These are phyloP conservation scores for Tolypocladium capitatum DNA, from an alignment of 2,329 filamentous ascomycete genomes.

Conservation along the genomic window DNA sequence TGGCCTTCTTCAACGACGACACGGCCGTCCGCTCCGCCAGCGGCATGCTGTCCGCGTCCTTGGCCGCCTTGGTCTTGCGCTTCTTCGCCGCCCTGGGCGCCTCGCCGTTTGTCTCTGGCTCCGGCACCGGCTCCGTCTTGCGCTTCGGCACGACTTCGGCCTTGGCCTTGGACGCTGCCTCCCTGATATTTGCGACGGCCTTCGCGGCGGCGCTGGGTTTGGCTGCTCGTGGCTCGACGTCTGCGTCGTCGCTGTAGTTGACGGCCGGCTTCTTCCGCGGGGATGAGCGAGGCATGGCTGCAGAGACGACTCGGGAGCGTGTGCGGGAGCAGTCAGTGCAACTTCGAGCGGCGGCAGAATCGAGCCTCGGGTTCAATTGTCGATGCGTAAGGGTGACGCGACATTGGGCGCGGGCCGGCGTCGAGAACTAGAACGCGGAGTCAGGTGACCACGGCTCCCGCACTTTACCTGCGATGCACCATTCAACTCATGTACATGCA, in stretches of 20 bases:
- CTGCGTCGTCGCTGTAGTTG: slow-evolving; percentile 19
- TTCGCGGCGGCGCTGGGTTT: slow-evolving; percentile 7
- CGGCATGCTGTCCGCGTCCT: slow-evolving; percentile 38
- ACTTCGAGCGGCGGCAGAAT: not conserved
- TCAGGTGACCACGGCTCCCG: not conserved
- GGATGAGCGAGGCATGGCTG: slow-evolving; percentile 21
- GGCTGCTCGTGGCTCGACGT: slow-evolving; percentile 4
- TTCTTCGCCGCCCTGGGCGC: slow-evolving; percentile 26
- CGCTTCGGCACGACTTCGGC: slow-evolving; percentile 9
- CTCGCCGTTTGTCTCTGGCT: slow-evolving; percentile 8
- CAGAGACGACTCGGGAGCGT: not conserved
- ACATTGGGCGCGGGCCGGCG: not conserved
- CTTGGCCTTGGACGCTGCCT: slow-evolving; percentile 1
- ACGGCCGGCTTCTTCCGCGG: slow-evolving; percentile 17
- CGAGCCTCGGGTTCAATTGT: not conserved
- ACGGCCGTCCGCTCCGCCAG: slow-evolving; percentile 55
- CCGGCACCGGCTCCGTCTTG: slow-evolving; percentile 6
- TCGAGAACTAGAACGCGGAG: not conserved
- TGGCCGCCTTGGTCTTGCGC: slow-evolving; percentile 24
- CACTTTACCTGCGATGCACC: not conserved
- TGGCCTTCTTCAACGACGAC: slow-evolving; percentile 47
- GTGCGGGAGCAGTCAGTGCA: not conserved
- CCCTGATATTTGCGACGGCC: not conserved
- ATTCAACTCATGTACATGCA: too few relatives aligned
- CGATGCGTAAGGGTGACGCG: not conserved